These are phyloP conservation scores for Sporothrix variecibatus DNA, from an alignment of 2,329 filamentous ascomycete genomes.

Conservation along the genomic window DNA sequence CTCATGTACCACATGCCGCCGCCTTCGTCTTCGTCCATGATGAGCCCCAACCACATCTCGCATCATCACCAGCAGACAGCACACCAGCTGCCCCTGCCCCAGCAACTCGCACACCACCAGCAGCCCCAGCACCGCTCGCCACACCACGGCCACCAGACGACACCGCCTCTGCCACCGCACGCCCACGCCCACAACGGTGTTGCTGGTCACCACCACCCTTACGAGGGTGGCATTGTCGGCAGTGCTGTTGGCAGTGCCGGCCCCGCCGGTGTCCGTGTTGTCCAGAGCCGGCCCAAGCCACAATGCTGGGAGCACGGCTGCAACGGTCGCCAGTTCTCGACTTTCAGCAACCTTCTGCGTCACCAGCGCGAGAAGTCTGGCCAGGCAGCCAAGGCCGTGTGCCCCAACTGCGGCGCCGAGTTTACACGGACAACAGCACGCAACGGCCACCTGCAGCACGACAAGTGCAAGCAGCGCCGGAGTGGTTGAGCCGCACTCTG, in stretches of 20 bases:
- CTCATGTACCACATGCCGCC: slow-evolving; percentile 39
- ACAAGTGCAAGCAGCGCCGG: slow-evolving; percentile 83
- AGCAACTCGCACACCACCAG: slow-evolving; percentile 27
- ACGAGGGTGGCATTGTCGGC: slow-evolving; percentile 19
- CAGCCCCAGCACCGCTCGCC: slow-evolving; percentile 24
- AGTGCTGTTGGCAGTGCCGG: slow-evolving; percentile 40
- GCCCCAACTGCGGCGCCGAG: slow-evolving; percentile 87
- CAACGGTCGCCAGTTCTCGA: slow-evolving; percentile 93
- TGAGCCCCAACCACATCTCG: slow-evolving; percentile 18
- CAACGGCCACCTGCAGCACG: slow-evolving; percentile 82
- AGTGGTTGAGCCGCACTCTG: slow-evolving; percentile 36
- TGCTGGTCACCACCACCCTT: slow-evolving; percentile 3
- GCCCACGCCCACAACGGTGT: slow-evolving; percentile 2
- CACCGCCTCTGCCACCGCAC: slow-evolving; percentile 12
- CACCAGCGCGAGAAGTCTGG: slow-evolving; percentile 95
- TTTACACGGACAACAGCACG: slow-evolving; percentile 87
- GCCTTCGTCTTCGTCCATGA: slow-evolving; percentile 25
- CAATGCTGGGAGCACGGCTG: slow-evolving; percentile 98
- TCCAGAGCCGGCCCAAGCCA: slow-evolving; percentile 82
- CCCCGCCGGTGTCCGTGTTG: slow-evolving; percentile 60
- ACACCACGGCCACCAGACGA: slow-evolving; percentile 16
- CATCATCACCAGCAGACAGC: slow-evolving; percentile 24
- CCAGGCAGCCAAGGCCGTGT: slow-evolving; percentile 83
- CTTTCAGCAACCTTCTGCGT: slow-evolving; percentile 89
- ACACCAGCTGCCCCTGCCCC: slow-evolving; percentile 20